Evolutionary conservation across 176 grass and related monocot species (phyloP), one percentile per base, ranked within the genome.

Genomic region (Elymus sibiricus): DNA sequence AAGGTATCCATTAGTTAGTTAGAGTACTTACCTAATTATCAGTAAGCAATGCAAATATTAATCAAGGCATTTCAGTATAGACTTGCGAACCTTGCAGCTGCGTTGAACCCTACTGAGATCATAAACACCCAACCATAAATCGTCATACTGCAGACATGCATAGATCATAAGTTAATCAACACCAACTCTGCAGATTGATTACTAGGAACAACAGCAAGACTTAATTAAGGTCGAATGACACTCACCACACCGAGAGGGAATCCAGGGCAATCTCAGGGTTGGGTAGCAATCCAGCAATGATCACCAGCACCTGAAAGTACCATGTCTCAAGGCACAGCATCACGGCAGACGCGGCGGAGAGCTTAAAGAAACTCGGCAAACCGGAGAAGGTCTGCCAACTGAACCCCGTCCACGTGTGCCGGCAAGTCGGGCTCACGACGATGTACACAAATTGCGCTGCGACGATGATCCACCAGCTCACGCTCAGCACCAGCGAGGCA

Each of bases 261-360:
- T 61, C 76, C 34, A 79, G 15, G 21, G 76, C 76, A 39, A 79
- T 7, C 56, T 79, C 22, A 39, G 76, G 76, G 76, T 79, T 38
- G 3, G 34, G 34, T 13, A 79, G 56, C 55, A 79, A 60, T 34
- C 76, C 76, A 35, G 76, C 53, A 24, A 78, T 59, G 32, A 78
- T 55, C 32, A 78, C 32, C 0, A 78, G 76, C 21, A 78, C 56
- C 76, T 78, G 76, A 58, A 78, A 61, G 76, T 78, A 78, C 76
- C 76, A 78, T 59, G 76, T 17, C 76, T 78, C 76, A 38, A 78
- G 76, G 55, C 76, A 78, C 53, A 78, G 4, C 76, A 78, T 78
- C 21, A 78, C 53, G 1, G 55, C 76, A 24, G 76, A 78, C 0
- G 76, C 76, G 0, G 55, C 22, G 2, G 76, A 79, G 22, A 79